These are phyloP conservation scores for Neurospora africana DNA, from an alignment of 495 filamentous ascomycete species.

Conservation along the genomic window DNA sequence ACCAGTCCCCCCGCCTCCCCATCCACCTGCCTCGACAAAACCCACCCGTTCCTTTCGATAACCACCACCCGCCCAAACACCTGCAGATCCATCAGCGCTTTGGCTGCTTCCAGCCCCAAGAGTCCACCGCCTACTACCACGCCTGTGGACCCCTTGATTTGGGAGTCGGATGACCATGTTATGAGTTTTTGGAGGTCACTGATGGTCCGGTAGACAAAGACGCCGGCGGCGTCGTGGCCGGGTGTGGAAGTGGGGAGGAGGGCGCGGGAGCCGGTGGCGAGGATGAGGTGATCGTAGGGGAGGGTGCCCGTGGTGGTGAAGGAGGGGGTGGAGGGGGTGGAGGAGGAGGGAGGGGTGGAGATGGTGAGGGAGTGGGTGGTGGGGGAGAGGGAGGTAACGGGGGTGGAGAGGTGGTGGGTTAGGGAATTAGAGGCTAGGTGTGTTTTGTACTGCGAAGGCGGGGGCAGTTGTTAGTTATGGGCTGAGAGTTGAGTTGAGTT, in stretches of 20 bases:
- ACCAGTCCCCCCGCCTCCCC: constrained; percentile 76
- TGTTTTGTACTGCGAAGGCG: constrained; percentile 21
- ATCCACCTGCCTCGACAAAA: constrained; percentile 79
- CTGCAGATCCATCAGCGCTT: constrained; percentile 85
- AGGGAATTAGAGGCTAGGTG: constrained; percentile 51
- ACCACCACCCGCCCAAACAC: constrained; percentile 70
- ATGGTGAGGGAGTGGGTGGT: constrained; percentile 58
- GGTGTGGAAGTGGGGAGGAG: constrained; percentile 71
- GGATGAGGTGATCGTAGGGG: constrained; percentile 83
- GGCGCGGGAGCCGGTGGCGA: constrained; percentile 89
- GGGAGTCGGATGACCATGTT: constrained; percentile 51
- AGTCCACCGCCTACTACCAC: constrained; percentile 86
- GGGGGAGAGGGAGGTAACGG: constrained; percentile 61
- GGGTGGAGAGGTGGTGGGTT: constrained; percentile 75
- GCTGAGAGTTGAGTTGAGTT: background rate
- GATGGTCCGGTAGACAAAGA: constrained; percentile 93
- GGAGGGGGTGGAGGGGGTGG: constrained; percentile 83
- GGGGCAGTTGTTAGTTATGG: background rate
- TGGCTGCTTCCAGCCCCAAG: constrained; percentile 85
- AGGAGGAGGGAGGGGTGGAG: constrained; percentile 75
- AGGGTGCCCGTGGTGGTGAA: constrained; percentile 83
- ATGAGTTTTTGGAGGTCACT: constrained; percentile 78
- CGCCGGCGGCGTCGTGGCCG: constrained; percentile 72
- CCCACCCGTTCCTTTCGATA: constrained; percentile 85
- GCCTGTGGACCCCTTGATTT: constrained; percentile 49